A percentile compares a stretch with the other conserved stretches of the same genome.
Conservation (phyloP, 2,329 filamentous ascomycete species). For the Ophiosphaerella korrae region DNA sequence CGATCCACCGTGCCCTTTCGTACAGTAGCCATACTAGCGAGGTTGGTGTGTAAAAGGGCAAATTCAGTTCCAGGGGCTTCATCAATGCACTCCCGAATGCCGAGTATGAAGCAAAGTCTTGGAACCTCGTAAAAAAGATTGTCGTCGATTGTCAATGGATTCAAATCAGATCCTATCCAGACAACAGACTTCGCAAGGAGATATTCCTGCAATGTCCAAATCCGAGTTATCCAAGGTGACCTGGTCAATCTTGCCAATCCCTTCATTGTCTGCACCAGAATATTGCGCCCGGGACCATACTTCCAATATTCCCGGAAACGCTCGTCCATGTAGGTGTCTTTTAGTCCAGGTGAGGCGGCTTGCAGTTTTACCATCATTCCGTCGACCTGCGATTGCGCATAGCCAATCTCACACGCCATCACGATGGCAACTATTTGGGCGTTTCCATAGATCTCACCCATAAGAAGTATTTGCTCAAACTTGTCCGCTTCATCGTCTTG, state of each 20-base stretch:
- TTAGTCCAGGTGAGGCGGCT: too few species aligned
- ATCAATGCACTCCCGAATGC: too few species aligned
- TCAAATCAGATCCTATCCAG: background rate
- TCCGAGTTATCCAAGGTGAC: background rate
- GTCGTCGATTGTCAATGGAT: background rate
- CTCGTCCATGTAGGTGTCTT: too few species aligned
- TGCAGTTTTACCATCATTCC: too few species aligned
- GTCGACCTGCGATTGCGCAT: too few species aligned
- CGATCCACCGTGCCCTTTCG: background rate
- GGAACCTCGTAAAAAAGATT: background rate
- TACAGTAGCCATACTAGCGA: background rate
- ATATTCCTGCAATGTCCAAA: conserved; percentile 1
- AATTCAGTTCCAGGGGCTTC: too few species aligned
- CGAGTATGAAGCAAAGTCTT: background rate
- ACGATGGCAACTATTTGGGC: background rate
- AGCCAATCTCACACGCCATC: background rate
- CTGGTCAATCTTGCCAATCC: background rate
- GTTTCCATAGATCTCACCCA: background rate
- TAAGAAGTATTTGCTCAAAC: background rate
- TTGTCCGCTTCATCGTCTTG: conserved; percentile 1
- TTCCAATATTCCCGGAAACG: background rate
- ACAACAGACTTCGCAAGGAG: background rate
- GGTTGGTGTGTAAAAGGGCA: too few species aligned
- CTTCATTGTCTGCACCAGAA: background rate
- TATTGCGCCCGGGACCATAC: background rate